phyloP scores from a whole-genome alignment of 1,284 basidiomycete genomes.

The Naganishia sp. region DNA sequence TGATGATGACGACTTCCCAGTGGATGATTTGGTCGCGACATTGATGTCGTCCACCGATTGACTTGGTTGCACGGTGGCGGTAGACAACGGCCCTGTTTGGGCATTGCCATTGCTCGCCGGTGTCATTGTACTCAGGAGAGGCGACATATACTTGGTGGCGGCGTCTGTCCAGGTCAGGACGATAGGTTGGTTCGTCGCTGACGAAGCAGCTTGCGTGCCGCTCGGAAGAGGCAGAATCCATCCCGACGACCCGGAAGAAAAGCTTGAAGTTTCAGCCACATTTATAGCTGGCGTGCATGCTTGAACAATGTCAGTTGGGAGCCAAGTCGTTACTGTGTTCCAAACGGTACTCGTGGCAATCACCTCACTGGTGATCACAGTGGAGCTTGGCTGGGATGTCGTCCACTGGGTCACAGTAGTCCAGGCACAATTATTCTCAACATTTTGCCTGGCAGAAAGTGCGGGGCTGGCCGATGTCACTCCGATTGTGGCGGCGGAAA shows the following conservation, averaged over 20 bases:
- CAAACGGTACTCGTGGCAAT: background rate
- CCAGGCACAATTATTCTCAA: background rate
- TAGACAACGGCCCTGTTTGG: too few relatives aligned
- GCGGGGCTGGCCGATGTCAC: background rate
- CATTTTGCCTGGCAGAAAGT: background rate
- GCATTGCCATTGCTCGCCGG: too few relatives aligned
- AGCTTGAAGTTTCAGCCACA: too few relatives aligned
- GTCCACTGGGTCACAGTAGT: background rate
- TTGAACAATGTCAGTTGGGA: background rate
- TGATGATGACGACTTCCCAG: background rate
- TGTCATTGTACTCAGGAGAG: too few relatives aligned
- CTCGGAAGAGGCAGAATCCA: background rate
- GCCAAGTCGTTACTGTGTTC: background rate
- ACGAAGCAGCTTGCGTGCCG: too few relatives aligned
- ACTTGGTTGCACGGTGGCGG: too few relatives aligned
- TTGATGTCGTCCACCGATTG: too few relatives aligned
- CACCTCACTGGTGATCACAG: background rate
- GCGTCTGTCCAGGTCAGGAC: too few relatives aligned
- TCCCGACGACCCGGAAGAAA: too few relatives aligned
- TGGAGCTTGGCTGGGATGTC: background rate
- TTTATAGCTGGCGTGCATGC: background rate
- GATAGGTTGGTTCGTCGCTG: too few relatives aligned
- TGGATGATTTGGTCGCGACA: background rate
- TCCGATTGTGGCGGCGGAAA: background rate
- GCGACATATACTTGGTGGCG: too few relatives aligned